phyloP scores from a whole-genome alignment of 331 rosid species.

The Spiraea crenata region DNA sequence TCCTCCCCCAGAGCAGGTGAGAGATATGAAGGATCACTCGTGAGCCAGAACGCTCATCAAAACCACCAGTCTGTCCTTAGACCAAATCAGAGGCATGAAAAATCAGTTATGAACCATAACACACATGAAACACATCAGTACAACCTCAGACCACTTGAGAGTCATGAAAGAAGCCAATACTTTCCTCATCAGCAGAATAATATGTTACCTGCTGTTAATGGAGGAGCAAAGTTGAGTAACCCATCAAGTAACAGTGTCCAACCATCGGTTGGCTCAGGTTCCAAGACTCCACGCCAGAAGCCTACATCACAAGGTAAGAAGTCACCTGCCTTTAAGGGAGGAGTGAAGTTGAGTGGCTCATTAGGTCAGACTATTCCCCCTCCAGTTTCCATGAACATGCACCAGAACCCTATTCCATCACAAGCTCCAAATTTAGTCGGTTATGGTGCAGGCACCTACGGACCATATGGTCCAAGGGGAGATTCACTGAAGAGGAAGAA shows the following conservation, averaged over 20 bases:
- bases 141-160: background rate
- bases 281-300: background rate
- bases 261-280: slow-evolving; percentile 1
- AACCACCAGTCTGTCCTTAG: no score
- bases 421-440: slow-evolving; percentile 24
- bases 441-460: slow-evolving; percentile 10
- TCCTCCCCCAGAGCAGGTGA: no score
- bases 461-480: slow-evolving; percentile 21
- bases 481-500: slow-evolving; percentile 27
- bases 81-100: background rate
- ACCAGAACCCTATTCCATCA: slow-evolving; percentile 1
- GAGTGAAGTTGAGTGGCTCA: slow-evolving; percentile 10
- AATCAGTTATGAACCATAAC: slow-evolving; percentile 15
- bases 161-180: slow-evolving; percentile 6
- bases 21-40: no score
- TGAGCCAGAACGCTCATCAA: no score
- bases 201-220: slow-evolving; percentile 13
- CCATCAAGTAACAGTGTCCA: slow-evolving; percentile 9
- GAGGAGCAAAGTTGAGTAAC: slow-evolving; percentile 16
- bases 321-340: slow-evolving; percentile 4
- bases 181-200: slow-evolving; percentile 11
- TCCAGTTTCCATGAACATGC: slow-evolving; percentile 6
- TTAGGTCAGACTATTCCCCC: background rate
- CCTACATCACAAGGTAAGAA: background rate
- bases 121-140: background rate